These are phyloP conservation scores for Phytophthora podocarpi DNA, from an alignment of 352 stramenopile species.

Conservation along the genomic window DNA sequence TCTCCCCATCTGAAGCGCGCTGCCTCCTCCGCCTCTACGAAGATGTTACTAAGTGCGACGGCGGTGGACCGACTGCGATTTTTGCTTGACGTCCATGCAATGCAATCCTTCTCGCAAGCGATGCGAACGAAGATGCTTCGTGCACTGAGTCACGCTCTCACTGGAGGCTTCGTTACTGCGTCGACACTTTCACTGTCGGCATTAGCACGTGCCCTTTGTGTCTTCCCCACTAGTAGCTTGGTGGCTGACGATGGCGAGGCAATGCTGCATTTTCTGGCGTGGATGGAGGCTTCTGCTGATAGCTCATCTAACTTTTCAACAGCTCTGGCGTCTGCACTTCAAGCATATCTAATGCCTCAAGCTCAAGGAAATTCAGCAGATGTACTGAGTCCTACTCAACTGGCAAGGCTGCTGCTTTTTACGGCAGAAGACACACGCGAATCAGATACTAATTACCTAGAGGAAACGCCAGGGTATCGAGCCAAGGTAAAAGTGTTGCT, in stretches of 20 bases:
- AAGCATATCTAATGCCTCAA: slow-evolving; percentile 15
- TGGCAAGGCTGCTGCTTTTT: slow-evolving; percentile 56
- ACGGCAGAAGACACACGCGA: slow-evolving; percentile 27
- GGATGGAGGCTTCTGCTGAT: slow-evolving; percentile 26
- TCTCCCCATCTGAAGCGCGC: slow-evolving; percentile 25
- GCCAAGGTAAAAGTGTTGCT: slow-evolving; percentile 2
- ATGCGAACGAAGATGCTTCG: slow-evolving; percentile 60
- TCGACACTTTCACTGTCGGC: slow-evolving; percentile 40
- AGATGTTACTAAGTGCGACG: slow-evolving; percentile 30
- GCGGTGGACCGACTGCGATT: slow-evolving; percentile 65
- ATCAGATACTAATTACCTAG: not conserved
- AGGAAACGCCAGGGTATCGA: not conserved
- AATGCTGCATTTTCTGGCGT: slow-evolving; percentile 36
- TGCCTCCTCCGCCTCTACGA: not conserved
- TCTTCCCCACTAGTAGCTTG: slow-evolving; percentile 57
- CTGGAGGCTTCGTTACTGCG: slow-evolving; percentile 51
- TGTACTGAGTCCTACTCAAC: slow-evolving; percentile 33
- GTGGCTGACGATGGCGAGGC: slow-evolving; percentile 29
- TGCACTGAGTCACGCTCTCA: slow-evolving; percentile 57
- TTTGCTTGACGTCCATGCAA: slow-evolving; percentile 74
- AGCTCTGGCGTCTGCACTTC: slow-evolving; percentile 22
- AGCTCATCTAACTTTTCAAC: slow-evolving; percentile 10
- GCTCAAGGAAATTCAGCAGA: slow-evolving; percentile 1
- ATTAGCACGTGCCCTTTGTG: slow-evolving; percentile 50
- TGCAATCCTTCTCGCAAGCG: slow-evolving; percentile 75